Conservation (phyloP, 2,329 filamentous ascomycete species). For the Drechslera avenae region DNA sequence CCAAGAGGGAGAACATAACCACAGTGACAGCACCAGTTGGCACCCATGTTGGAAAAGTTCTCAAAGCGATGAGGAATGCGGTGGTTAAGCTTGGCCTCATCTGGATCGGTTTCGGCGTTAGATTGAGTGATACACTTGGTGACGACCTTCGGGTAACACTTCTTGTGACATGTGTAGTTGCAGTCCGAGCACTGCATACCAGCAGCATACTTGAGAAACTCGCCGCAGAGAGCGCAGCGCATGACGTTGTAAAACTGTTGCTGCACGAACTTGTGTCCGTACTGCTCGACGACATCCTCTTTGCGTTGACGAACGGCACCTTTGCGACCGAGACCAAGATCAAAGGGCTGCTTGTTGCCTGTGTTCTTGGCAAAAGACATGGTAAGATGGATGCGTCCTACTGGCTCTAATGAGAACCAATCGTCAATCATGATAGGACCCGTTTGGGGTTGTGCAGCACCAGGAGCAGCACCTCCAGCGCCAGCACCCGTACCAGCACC, state of each 20-base stretch:
- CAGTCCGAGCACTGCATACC: conserved; percentile 99
- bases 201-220: conserved; percentile 97
- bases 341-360: conserved; percentile 79
- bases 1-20: conserved; percentile 94
- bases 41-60: conserved; percentile 94
- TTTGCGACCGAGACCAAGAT: conserved; percentile 90
- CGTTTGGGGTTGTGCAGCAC: conserved; percentile 57
- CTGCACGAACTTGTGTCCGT: conserved; percentile 97
- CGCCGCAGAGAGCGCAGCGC: conserved; percentile 96
- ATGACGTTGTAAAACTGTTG: conserved; percentile 99
- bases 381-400: conserved; percentile 87
- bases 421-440: conserved; percentile 73
- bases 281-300: conserved; percentile 98
- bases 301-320: conserved; percentile 97
- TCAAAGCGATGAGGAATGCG: conserved; percentile 97
- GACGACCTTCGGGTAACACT: conserved; percentile 94
- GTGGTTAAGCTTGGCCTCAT: conserved; percentile 99
- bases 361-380: conserved; percentile 92
- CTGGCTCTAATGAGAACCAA: conserved; percentile 96
- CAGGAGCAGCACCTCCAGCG: conserved; percentile 45
- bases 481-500: conserved; percentile 39
- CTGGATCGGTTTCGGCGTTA: conserved; percentile 95
- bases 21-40: conserved; percentile 99
- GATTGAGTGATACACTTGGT: conserved; percentile 99
- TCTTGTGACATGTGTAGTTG: conserved; percentile 99